A percentile compares a stretch with the other conserved stretches of the same genome.
Conservation (phyloP, 2,329 filamentous ascomycete species). For the Teratosphaeria viscida region DNA sequence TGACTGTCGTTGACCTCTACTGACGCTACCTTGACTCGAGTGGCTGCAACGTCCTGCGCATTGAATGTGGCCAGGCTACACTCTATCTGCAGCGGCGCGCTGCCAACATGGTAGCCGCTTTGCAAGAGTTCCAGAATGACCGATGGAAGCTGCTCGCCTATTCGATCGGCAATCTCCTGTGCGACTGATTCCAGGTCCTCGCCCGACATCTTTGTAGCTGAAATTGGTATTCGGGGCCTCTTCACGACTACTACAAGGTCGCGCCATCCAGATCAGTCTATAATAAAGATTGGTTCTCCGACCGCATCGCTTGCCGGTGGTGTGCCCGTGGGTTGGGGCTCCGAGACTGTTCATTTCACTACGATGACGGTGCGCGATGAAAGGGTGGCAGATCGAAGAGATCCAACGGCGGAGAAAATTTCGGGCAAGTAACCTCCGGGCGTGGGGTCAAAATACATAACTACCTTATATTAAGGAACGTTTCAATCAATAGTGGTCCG, state of each 20-base stretch:
- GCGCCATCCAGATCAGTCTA: background rate
- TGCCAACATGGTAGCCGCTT: background rate
- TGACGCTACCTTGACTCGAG: constrained; percentile 2
- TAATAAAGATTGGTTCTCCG: background rate
- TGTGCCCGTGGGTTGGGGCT: background rate
- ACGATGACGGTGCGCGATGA: too few relatives aligned
- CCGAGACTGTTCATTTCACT: background rate
- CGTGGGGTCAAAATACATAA: too few relatives aligned
- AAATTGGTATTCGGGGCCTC: background rate
- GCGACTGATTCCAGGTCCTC: background rate
- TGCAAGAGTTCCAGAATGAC: constrained; percentile 5
- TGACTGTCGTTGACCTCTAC: constrained; percentile 1
- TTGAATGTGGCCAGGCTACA: constrained; percentile 4
- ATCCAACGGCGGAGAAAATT: background rate
- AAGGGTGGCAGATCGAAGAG: background rate
- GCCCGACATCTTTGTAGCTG: background rate
- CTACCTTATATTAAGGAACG: too few relatives aligned
- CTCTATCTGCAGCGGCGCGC: constrained; percentile 7
- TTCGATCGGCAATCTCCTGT: background rate
- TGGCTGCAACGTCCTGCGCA: background rate
- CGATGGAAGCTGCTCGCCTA: constrained; percentile 1
- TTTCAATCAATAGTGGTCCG: too few relatives aligned
- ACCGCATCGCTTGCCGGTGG: background rate
- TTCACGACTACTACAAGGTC: background rate
- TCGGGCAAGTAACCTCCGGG: background rate